These are phyloP conservation scores for Zygotorulaspora chibaensis DNA, from an alignment of 805 yeast genomes.

Conservation along the genomic window DNA sequence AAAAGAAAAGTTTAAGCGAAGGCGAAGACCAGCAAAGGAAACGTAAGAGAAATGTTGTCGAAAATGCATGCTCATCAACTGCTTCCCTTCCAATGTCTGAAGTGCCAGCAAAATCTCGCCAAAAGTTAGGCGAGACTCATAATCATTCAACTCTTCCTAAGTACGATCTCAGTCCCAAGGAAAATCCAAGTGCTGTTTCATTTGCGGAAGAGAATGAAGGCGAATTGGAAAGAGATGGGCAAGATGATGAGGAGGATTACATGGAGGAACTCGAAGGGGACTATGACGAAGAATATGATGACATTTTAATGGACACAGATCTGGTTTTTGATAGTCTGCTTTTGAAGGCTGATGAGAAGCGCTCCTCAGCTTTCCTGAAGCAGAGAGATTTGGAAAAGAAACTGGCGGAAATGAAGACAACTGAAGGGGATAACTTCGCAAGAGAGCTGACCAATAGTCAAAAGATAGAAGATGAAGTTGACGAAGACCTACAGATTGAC, in stretches of 20 bases:
- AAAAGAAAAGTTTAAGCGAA: not conserved
- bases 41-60: slow-evolving; percentile 8
- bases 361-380: slow-evolving; percentile 9
- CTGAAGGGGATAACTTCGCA: not conserved
- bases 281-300: slow-evolving; percentile 18
- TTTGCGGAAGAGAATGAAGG: not conserved
- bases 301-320: slow-evolving; percentile 29
- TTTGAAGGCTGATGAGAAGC: slow-evolving; percentile 19
- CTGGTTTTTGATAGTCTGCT: slow-evolving; percentile 29
- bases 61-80: not conserved
- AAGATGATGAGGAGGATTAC: not conserved
- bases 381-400: slow-evolving; percentile 12
- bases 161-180: not conserved
- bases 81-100: slow-evolving; percentile 3
- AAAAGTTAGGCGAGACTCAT: not conserved
- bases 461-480: not conserved
- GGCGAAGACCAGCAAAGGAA: slow-evolving; percentile 4
- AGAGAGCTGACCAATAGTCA: not conserved
- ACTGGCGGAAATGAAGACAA: slow-evolving; percentile 4
- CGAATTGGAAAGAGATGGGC: not conserved
- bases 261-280: slow-evolving; percentile 1
- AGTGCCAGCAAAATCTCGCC: slow-evolving; percentile 2
- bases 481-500: slow-evolving; percentile 16
- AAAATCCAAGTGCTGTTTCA: not conserved
- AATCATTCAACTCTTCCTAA: not conserved